Evolutionary conservation across 1,284 basidiomycete genomes (phyloP), one percentile per base, ranked within the genome.

Genomic region (Austroboletus sp.): DNA sequence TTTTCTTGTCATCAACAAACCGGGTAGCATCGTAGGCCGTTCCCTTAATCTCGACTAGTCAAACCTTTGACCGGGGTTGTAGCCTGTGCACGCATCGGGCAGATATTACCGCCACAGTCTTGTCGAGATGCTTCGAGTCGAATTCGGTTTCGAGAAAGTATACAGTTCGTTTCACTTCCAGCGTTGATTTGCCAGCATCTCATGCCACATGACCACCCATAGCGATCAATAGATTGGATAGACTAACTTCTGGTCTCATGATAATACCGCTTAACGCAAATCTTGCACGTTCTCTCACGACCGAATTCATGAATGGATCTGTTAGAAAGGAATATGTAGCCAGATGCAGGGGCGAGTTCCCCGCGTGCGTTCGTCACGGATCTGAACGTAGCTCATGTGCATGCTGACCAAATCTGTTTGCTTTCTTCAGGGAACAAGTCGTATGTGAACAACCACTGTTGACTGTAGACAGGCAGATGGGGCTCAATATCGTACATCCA

Each of bases 241-340:
- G 96, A 41, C 73, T 98, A 15, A 98, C 96, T 0, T 95, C 91
- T 0, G 96, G 96, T 4, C 74, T 98, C 45, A 95, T 99, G 93
- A 89, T 99, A 53, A 75, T 97, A 44, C 90, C 92, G 0, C 73
- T 93, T 11, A 85, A 83, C 11, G 71, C 82, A 2, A 70, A 79
- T 38, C 76, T 87, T 21, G 90, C 93, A 0, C 75, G 80, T 16
- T 66, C 72, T 13, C 71, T 98, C 17, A 84, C 89, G 1, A 73
- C 76, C 11, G 90, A 95, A 66, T 98, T 98, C 62, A 73, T 79
- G 50, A 76, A 79, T 6, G 88, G 89, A 0, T 78, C 76, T 13
- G 82, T 97, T 37, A 77, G 78, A 53, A 97, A 97, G 67, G 91
- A 95, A 61, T 97, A 97, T 58, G 76, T 97, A 32, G 91, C 94